Evolutionary conservation across 352 stramenopile species (phyloP).

Genomic region (Globisporangium iwayamae): DNA sequence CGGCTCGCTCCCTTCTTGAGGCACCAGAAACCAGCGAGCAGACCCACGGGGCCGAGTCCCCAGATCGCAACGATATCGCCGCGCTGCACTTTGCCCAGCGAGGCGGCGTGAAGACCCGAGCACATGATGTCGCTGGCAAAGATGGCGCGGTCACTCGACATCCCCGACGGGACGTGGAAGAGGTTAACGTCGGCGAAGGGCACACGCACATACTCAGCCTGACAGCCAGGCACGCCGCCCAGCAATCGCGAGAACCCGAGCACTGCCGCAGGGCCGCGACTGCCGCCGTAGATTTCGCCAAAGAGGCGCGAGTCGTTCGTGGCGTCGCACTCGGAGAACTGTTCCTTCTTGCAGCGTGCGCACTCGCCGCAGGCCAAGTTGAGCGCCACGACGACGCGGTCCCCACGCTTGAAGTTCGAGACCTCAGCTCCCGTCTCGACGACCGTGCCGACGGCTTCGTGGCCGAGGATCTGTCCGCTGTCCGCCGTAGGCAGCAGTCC

Average conservation of each 20-base stretch:
- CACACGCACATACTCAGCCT: slow-evolving; percentile 52
- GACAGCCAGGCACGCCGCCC: slow-evolving; percentile 39
- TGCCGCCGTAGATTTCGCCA: slow-evolving; percentile 32
- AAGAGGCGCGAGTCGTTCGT: slow-evolving; percentile 44
- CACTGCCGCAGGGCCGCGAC: slow-evolving; percentile 26
- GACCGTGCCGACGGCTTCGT: slow-evolving; percentile 41
- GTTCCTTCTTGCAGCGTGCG: slow-evolving; percentile 23
- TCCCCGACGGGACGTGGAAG: slow-evolving; percentile 19
- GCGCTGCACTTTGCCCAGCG: slow-evolving; percentile 26
- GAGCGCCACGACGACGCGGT: slow-evolving; percentile 42
- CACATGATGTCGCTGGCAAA: slow-evolving; percentile 39
- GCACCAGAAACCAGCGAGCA: slow-evolving; percentile 31
- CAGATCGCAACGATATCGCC: slow-evolving; percentile 38
- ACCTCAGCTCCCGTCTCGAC: slow-evolving; percentile 30
- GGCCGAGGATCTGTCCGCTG: slow-evolving; percentile 37
- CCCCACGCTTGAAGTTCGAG: slow-evolving; percentile 25
- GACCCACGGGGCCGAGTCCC: slow-evolving; percentile 33
- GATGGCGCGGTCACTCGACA: slow-evolving; percentile 37
- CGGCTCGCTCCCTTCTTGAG: slow-evolving; percentile 31
- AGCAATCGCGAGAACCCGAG: slow-evolving; percentile 34
- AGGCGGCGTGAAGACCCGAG: slow-evolving; percentile 32
- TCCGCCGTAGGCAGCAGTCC: slow-evolving; percentile 32
- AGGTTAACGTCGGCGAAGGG: slow-evolving; percentile 45
- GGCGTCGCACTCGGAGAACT: slow-evolving; percentile 38
- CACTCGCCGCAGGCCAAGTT: slow-evolving; percentile 41